These are phyloP conservation scores for Corynascus novoguineensis DNA, from an alignment of 495 filamentous ascomycete species.

Conservation along the genomic window DNA sequence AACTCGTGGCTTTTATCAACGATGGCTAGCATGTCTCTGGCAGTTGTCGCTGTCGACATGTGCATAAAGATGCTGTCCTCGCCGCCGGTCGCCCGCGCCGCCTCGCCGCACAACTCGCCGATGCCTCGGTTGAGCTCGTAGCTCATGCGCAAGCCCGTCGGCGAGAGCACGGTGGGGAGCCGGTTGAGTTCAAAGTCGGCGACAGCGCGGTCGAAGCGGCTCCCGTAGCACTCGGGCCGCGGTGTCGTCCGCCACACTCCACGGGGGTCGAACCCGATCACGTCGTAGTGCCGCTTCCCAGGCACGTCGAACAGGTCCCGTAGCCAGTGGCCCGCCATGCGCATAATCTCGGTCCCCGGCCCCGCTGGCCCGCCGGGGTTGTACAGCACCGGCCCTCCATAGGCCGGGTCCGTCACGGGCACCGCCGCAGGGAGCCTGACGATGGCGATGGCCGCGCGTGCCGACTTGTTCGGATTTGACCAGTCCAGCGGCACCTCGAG, in stretches of 20 bases:
- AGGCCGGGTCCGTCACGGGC: constrained; percentile 20
- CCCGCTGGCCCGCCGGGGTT: constrained; percentile 46
- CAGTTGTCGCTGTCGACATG: constrained; percentile 29
- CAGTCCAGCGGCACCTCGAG: constrained; percentile 46
- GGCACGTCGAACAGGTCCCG: constrained; percentile 31
- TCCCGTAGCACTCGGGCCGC: constrained; percentile 34
- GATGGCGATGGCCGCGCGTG: constrained; percentile 30
- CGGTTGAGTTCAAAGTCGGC: not conserved
- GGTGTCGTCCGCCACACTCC: constrained; percentile 40
- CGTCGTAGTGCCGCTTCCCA: constrained; percentile 28
- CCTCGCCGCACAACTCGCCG: constrained; percentile 1
- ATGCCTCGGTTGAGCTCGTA: not conserved
- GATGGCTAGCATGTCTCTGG: constrained; percentile 40
- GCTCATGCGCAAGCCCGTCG: not conserved
- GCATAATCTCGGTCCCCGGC: constrained; percentile 31
- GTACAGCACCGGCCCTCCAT: constrained; percentile 36
- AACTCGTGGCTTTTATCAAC: constrained; percentile 17
- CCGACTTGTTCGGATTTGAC: constrained; percentile 16
- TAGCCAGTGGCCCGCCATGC: constrained; percentile 17
- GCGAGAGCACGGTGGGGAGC: not conserved
- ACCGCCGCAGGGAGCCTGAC: constrained; percentile 33
- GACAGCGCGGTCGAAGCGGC: not conserved
- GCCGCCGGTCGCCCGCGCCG: not conserved
- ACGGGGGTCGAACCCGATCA: constrained; percentile 44
- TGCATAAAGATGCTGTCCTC: constrained; percentile 9